Base-by-base conservation (phyloP, 257 asterid genomes). In the Lithospermum erythrorhizon region DNA sequence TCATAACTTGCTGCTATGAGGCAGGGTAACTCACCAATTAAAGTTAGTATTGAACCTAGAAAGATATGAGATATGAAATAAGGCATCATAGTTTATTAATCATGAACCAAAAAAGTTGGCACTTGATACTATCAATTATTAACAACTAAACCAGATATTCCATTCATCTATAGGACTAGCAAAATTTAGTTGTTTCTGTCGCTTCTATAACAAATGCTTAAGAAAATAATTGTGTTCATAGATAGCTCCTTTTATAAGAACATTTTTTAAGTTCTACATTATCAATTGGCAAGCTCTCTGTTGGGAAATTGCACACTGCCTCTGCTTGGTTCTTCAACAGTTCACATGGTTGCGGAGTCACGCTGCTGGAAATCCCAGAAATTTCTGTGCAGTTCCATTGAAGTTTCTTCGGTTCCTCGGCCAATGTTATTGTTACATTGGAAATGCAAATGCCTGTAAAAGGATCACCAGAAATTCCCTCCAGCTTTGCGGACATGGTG, bases 371-470 rank as follows among this genome's bases (percentile, higher is more conserved):
- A 58, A 70, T 66, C 5, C 96, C 96, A 2, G 37, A 47, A 6
- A 87, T 61, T 53, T 87, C 78, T 3, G 78, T 72, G 52, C 93
- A 87, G 21, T 77, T 83, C 96, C 95, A 87, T 9, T 80, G 77
- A 65, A 64, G 21, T 61, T 77, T 63, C 75, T 54, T 63, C 23
- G 63, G 9, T 53, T 68, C 65, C 64, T 11, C 20, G 4, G 15
- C 53, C 8, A 16, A 6, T 30, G 53, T 70, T 5, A 72, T 60
- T 0, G 72, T 73, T 10, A 73, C 76, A 57, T 87, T 76, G 0
- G 87, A 82, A 0, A 87, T 45, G 65, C 96, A 87, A n/a, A 87
- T 72, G 18, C 79, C 85, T 0, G 78, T 78, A 19, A 81, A 87
- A 7, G 80, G 75, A 53, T 79, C 71, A 2, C 56, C 81, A 17